Base-by-base conservation (phyloP, 2,329 filamentous ascomycete species). In the Colletotrichum godetiae region DNA sequence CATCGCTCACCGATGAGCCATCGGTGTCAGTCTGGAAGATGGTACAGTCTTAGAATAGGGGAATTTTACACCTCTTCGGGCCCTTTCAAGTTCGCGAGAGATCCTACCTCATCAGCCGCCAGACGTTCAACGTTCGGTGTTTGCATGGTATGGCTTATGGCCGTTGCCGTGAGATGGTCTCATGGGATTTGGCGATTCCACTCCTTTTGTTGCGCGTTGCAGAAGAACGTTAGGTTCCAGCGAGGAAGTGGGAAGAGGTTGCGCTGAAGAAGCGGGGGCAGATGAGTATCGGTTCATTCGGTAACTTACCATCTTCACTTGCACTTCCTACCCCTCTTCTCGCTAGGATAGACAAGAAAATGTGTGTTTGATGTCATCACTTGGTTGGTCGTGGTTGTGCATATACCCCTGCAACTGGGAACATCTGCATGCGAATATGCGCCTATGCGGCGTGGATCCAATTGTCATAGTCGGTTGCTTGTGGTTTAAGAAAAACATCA, bases 241-340 rank as follows among this genome's bases (percentile, higher is more conserved):
- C 7, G 19, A 19, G 7, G 1, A 46, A 2, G 42, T n/a, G 19
- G 42, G 42, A 6, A 7, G 42, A 33, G 27, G 19, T 5, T 11
- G 11, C n/a, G 15, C n/a, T 31, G n/a, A 63, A 35, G 33, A 63
- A 33, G 22, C n/a, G 19, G 7, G 7, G 19, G 5, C 6, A 27
- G 1, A 10, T 7, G n/a, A 22, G n/a, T 6, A 46, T 53, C 46
- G 60, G 42, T 22, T n/a, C 42, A 63, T 49, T 29, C 29, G 60
- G 60, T 29, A 49, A 35, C 33, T 15, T 33, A 3, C 15, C 46
- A 42, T 19, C n/a, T n/a, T n/a, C n/a, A 15, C 35, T 35, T 35
- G 29, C 35, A 53, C 19, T 27, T 35, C 2, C 52, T 62, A 63
- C 60, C 60, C 60, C 60, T 63, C 60, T 63, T 63, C 42, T 62